Evolutionary conservation across 1,139 yeast species (phyloP).

Genomic region (Saccharomyces pastorianus): DNA sequence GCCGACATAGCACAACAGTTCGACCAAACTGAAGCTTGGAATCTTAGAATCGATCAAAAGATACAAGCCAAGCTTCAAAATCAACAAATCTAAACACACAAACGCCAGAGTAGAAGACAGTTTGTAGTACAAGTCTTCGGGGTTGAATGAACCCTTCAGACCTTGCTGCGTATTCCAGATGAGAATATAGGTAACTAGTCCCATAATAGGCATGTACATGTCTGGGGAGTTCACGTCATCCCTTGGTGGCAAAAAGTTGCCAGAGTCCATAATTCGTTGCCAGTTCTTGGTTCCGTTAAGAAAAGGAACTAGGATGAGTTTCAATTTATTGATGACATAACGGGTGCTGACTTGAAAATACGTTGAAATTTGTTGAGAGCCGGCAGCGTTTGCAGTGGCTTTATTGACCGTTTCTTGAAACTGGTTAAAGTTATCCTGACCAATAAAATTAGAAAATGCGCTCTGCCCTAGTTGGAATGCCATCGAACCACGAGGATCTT

Average conservation of each 20-base stretch:
- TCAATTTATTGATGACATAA: slow-evolving; percentile 69
- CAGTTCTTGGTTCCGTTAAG: slow-evolving; percentile 56
- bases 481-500: slow-evolving; percentile 75
- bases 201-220: slow-evolving; percentile 90
- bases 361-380: slow-evolving; percentile 34
- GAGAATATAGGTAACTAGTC: slow-evolving; percentile 79
- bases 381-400: slow-evolving; percentile 18
- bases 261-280: slow-evolving; percentile 49
- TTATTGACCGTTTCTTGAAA: slow-evolving; percentile 28
- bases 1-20: slow-evolving; percentile 82
- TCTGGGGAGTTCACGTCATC: slow-evolving; percentile 90
- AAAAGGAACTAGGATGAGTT: slow-evolving; percentile 78
- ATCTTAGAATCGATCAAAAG: slow-evolving; percentile 35
- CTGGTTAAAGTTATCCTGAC: slow-evolving; percentile 28
- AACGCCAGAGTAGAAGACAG: slow-evolving; percentile 89
- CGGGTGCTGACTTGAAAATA: slow-evolving; percentile 89
- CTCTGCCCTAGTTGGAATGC: slow-evolving; percentile 85
- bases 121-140: slow-evolving; percentile 81
- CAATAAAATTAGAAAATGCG: slow-evolving; percentile 48
- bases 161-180: slow-evolving; percentile 85
- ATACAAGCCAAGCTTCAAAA: slow-evolving; percentile 57
- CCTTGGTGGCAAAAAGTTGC: slow-evolving; percentile 27
- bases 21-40: slow-evolving; percentile 50
- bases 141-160: slow-evolving; percentile 82
- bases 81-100: slow-evolving; percentile 58